A percentile compares a stretch with the other conserved stretches of the same genome.
phyloP scores from a whole-genome alignment of 1,284 basidiomycete genomes.

The Leccinum subrobustum region DNA sequence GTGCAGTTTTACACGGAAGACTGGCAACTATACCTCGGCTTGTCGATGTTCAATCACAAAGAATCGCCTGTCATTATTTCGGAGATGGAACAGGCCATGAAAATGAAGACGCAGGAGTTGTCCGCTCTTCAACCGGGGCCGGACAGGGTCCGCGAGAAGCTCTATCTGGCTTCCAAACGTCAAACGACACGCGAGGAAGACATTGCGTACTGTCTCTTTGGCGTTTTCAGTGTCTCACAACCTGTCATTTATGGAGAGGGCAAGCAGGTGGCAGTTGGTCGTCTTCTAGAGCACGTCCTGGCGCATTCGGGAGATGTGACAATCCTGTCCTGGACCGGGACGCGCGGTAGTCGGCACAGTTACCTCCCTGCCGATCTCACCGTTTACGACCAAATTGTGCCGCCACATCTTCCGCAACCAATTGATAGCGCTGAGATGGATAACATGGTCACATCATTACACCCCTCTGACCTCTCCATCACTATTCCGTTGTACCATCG shows the following conservation, averaged over 20 bases:
- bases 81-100: background rate
- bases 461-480: background rate
- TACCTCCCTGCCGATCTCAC: constrained; percentile 10
- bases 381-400: constrained; percentile 8
- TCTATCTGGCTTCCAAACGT: constrained; percentile 4
- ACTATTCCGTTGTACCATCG: background rate
- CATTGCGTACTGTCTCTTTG: constrained; percentile 4
- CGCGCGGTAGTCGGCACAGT: constrained; percentile 5
- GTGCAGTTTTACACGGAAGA: background rate
- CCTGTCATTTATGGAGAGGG: constrained; percentile 10
- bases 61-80: background rate
- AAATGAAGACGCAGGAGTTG: background rate
- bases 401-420: constrained; percentile 3
- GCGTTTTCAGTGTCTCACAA: constrained; percentile 5
- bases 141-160: background rate
- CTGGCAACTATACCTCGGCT: background rate
- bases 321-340: constrained; percentile 8
- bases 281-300: constrained; percentile 6
- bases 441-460: background rate
- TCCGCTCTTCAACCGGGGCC: background rate
- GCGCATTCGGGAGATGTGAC: background rate
- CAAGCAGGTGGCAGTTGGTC: background rate
- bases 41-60: background rate
- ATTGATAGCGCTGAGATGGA: background rate
- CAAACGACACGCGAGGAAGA: constrained; percentile 9